Conservation (phyloP, 2,329 filamentous ascomycete species). For the Fusarium guadeloupense region DNA sequence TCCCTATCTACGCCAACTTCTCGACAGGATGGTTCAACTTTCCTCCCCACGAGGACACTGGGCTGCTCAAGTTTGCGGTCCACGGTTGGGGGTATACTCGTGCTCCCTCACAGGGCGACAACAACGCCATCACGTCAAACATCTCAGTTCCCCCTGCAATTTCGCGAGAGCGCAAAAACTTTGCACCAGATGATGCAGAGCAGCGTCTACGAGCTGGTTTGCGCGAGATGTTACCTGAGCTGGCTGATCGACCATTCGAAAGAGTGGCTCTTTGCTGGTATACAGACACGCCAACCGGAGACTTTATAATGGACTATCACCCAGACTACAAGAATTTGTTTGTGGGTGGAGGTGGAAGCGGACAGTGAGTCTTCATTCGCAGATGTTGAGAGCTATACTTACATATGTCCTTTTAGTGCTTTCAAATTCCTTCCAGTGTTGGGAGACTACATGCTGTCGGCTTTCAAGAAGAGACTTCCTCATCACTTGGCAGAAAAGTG, state of each 20-base stretch:
- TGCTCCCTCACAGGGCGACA: background rate
- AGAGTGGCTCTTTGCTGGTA: constrained; percentile 32
- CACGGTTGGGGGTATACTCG: constrained; percentile 37
- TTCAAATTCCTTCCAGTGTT: constrained; percentile 36
- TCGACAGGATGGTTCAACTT: constrained; percentile 38
- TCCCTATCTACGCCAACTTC: constrained; percentile 36
- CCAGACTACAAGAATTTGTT: constrained; percentile 35
- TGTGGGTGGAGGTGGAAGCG: constrained; percentile 29
- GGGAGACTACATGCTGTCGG: constrained; percentile 15
- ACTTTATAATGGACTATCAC: constrained; percentile 39
- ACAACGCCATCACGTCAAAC: background rate
- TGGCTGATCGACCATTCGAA: constrained; percentile 18
- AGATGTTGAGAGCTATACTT: fast-evolving
- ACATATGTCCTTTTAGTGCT: constrained; percentile 8
- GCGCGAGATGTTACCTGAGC: constrained; percentile 29
- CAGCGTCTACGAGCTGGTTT: constrained; percentile 19
- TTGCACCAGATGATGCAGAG: constrained; percentile 25
- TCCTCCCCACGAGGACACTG: constrained; percentile 29
- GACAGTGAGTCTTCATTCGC: constrained; percentile 21
- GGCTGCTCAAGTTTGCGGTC: constrained; percentile 31
- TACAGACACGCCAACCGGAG: constrained; percentile 33
- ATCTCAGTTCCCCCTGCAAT: constrained; percentile 14
- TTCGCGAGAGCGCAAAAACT: constrained; percentile 19
- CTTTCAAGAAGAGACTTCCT: constrained; percentile 12
- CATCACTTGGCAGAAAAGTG: constrained; percentile 22